Evolutionary conservation across 768 basidiomycete genomes (phyloP).

Genomic region (Boletus edulis): DNA sequence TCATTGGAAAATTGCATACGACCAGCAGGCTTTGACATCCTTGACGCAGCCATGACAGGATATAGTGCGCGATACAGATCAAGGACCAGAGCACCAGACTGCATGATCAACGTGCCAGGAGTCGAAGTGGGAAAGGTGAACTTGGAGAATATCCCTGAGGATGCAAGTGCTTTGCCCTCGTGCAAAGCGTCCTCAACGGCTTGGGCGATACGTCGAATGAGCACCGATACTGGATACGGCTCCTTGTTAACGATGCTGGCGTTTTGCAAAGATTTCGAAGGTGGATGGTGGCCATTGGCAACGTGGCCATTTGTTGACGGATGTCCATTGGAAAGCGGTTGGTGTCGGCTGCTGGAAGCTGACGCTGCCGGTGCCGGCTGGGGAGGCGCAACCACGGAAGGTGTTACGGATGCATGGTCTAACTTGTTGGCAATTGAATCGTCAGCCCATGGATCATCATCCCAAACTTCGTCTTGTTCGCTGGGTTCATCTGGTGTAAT

Average conservation of each 20-base stretch:
- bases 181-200: slow-evolving; percentile 60
- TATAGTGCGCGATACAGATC: slow-evolving; percentile 81
- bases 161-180: slow-evolving; percentile 65
- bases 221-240: slow-evolving; percentile 56
- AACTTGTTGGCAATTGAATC: slow-evolving; percentile 30
- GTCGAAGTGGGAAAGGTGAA: slow-evolving; percentile 27
- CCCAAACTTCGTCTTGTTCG: slow-evolving; percentile 52
- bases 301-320: slow-evolving; percentile 24
- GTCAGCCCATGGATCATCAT: slow-evolving; percentile 72
- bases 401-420: slow-evolving; percentile 25
- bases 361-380: slow-evolving; percentile 37
- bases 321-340: slow-evolving; percentile 29
- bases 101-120: slow-evolving; percentile 56
- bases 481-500: slow-evolving; percentile 27
- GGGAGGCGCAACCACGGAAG: slow-evolving; percentile 25
- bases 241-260: slow-evolving; percentile 37
- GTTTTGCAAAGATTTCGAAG: slow-evolving; percentile 19
- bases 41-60: slow-evolving; percentile 55
- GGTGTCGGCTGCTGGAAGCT: slow-evolving; percentile 57
- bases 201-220: slow-evolving; percentile 50
- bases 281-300: slow-evolving; percentile 12
- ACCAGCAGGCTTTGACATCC: slow-evolving; percentile 48
- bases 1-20: slow-evolving; percentile 83
- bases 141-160: slow-evolving; percentile 51
- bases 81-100: slow-evolving; percentile 62